These are phyloP conservation scores for Medicago ruthenica DNA, from an alignment of 306 rosid genomes.

Conservation along the genomic window DNA sequence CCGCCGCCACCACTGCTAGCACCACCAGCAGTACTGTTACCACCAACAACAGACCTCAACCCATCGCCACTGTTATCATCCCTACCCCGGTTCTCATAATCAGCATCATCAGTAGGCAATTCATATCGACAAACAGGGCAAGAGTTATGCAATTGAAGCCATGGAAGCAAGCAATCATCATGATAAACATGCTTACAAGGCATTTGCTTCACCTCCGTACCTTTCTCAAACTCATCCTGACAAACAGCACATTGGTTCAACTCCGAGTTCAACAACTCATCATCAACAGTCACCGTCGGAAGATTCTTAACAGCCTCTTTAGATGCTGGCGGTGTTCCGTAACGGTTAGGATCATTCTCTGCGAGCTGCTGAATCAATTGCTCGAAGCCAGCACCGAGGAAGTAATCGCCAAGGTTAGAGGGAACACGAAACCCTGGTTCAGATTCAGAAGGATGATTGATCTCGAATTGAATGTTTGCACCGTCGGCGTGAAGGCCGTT, in stretches of 20 bases:
- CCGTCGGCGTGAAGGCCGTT: slow-evolving; percentile 67
- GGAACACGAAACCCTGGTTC: slow-evolving; percentile 63
- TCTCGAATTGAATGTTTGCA: slow-evolving; percentile 80
- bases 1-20: slow-evolving; percentile 17
- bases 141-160: slow-evolving; percentile 88
- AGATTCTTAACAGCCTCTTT: slow-evolving; percentile 70
- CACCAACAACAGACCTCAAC: slow-evolving; percentile 49
- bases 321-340: slow-evolving; percentile 91
- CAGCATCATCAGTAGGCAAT: slow-evolving; percentile 87
- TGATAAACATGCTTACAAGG: slow-evolving; percentile 95
- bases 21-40: not conserved
- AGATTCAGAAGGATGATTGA: slow-evolving; percentile 57
- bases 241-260: slow-evolving; percentile 93
- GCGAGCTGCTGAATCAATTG: slow-evolving; percentile 97
- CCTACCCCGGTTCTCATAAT: slow-evolving; percentile 58
- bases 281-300: slow-evolving; percentile 57
- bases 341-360: slow-evolving; percentile 89
- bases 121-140: slow-evolving; percentile 95
- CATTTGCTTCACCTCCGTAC: slow-evolving; percentile 74
- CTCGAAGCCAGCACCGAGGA: slow-evolving; percentile 92
- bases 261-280: slow-evolving; percentile 75
- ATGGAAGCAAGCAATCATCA: slow-evolving; percentile 75
- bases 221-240: slow-evolving; percentile 85
- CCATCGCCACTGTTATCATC: slow-evolving; percentile 31
- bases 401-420: slow-evolving; percentile 82